Evolutionary conservation across 225 moss, liverwort and hornwort species (phyloP).

Genomic region (Physcomitrellopsis africana): DNA sequence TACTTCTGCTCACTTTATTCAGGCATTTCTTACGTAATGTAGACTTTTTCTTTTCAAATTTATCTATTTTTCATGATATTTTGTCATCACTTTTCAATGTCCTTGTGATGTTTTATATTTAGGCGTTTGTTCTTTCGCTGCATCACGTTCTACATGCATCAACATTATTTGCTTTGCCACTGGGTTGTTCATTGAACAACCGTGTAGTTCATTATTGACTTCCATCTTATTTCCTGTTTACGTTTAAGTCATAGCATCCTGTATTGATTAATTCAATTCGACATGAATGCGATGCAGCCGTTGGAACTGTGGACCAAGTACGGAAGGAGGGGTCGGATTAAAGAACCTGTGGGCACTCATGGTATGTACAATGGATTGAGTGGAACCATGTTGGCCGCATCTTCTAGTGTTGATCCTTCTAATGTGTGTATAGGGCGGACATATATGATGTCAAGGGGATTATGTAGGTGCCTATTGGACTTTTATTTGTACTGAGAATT

Average conservation of each 20-base stretch:
- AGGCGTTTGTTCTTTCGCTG: neutral
- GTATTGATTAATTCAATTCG: constrained; percentile 15
- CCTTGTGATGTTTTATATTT: neutral
- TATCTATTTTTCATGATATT: too few relatives aligned
- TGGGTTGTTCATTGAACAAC: neutral
- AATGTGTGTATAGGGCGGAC: neutral
- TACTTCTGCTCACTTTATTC: neutral
- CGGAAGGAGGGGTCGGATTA: constrained; percentile 92
- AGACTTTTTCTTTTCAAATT: too few relatives aligned
- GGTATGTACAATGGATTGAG: constrained; percentile 50
- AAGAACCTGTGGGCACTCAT: constrained; percentile 96
- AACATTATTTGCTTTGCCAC: neutral
- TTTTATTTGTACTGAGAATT: too few relatives aligned
- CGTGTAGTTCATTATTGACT: neutral
- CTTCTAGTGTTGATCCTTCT: neutral
- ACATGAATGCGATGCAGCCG: constrained; percentile 62
- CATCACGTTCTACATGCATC: neutral
- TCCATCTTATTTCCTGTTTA: neutral
- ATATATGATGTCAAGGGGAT: neutral
- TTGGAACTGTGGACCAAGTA: constrained; percentile 98
- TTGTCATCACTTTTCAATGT: too few relatives aligned
- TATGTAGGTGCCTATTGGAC: too few relatives aligned
- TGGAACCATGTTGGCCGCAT: constrained; percentile 18
- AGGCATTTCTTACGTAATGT: too few relatives aligned
- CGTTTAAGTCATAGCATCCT: neutral